Conservation (phyloP, 176 grass and related monocot species). For the Zoysia japonica region DNA sequence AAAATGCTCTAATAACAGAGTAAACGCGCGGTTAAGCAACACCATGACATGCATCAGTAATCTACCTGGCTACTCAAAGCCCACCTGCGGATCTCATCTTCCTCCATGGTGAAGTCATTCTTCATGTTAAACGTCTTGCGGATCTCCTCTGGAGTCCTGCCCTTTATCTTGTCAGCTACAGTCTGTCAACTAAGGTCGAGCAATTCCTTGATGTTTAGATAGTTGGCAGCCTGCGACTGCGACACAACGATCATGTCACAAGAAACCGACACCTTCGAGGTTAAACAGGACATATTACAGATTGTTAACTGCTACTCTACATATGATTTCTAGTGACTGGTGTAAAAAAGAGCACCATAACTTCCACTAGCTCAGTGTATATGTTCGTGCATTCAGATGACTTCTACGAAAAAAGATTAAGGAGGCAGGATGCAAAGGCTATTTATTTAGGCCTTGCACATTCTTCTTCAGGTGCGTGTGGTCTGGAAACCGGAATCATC, state of each 20-base stretch:
- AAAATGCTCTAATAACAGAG: not conserved
- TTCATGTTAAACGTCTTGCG: slow-evolving; percentile 54
- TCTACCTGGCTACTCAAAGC: slow-evolving; percentile 37
- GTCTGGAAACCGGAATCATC: too few relatives aligned
- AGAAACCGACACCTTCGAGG: too few relatives aligned
- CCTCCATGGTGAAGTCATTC: slow-evolving; percentile 49
- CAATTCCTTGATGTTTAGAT: slow-evolving; percentile 55
- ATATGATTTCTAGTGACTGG: too few relatives aligned
- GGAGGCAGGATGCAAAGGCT: not conserved
- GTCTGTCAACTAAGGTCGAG: slow-evolving; percentile 46
- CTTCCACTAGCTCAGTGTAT: too few relatives aligned
- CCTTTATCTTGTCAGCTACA: slow-evolving; percentile 56
- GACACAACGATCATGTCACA: not conserved
- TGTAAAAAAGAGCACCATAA: not conserved
- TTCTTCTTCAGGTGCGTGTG: not conserved
- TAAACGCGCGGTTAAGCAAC: not conserved
- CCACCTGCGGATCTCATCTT: slow-evolving; percentile 56
- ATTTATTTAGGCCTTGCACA: not conserved
- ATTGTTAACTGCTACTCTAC: too few relatives aligned
- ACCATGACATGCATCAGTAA: not conserved
- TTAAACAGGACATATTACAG: too few relatives aligned
- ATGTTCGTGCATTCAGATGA: too few relatives aligned
- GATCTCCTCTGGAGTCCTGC: slow-evolving; percentile 51
- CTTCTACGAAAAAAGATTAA: not conserved
- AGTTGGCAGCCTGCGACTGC: slow-evolving; percentile 45